Base-by-base conservation (phyloP, 352 stramenopile genomes). In the Pythium scleroteichum region DNA sequence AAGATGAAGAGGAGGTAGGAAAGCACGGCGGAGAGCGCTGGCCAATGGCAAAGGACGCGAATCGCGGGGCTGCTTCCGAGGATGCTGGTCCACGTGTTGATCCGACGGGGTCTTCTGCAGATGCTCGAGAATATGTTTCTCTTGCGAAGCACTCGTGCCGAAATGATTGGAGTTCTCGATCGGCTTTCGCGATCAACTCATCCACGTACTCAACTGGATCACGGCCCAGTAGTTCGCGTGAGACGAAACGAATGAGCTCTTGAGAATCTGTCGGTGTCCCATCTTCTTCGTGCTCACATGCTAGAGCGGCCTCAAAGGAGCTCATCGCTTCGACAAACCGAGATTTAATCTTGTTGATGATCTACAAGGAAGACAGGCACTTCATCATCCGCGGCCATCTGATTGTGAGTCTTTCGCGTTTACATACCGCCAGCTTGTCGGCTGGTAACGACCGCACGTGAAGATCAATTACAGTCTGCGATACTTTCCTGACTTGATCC, bases 11-110 rank as follows among this genome's bases (percentile, higher is more conserved):
- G 73, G 29, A 35, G 5, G 10, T 10, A 35, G 29, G 5, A 10
- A 10, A 10, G 29, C 29, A 10, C 10, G 5, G 29, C 10, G 29
- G 29, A 35, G 29, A 35, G 10, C 29, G 48, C 62, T 72, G 62
- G 74, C 71, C 20, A 69, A 84, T 29, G 33, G 77, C 72, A 49
- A 85, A 85, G 0, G 73, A 85, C 19, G 75, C 73, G n/a, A 85
- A 83, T 13, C 66, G 59, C 3, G 69, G 71, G 1, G 60, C 16
- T 38, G 38, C 26, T 3, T 60, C 48, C 24, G 59, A 53, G 16
- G 65, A 64, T 2, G 64, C 52, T 1, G 66, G 75, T 3, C 59
- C 49, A 41, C 58, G 44, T 5, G 73, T 54, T 32, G 68, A 52
- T 2, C 61, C 71, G 29, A 35, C 29, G 3, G 68, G 66, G 0